Conservation (phyloP, 2,329 filamentous ascomycete species). For the Penicillium sp. region DNA sequence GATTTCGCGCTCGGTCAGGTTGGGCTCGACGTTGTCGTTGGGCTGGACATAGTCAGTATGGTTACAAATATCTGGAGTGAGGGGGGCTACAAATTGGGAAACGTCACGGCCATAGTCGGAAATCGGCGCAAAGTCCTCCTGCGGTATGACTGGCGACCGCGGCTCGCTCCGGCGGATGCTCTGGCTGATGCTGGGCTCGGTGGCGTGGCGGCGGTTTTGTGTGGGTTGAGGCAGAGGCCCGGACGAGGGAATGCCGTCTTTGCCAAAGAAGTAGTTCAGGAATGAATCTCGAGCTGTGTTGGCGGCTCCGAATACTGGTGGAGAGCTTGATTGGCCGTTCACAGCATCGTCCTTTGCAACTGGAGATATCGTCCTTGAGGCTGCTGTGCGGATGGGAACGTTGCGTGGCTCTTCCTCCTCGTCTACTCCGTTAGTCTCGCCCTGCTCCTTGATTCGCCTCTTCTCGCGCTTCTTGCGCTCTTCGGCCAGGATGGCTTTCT, state of each 20-base stretch:
- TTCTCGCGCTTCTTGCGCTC: conserved; percentile 83
- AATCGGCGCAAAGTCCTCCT: conserved; percentile 35
- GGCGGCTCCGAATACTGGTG: conserved; percentile 57
- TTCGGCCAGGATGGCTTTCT: conserved; percentile 72
- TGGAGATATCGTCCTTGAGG: conserved; percentile 76
- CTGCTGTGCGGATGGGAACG: conserved; percentile 58
- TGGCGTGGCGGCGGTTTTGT: conserved; percentile 62
- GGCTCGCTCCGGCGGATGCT: conserved; percentile 68
- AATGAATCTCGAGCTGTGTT: conserved; percentile 80
- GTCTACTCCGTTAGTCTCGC: conserved; percentile 68
- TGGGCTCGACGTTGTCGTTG: conserved; percentile 63
- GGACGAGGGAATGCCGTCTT: conserved; percentile 61
- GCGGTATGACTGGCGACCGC: conserved; percentile 41
- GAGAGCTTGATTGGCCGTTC: conserved; percentile 64
- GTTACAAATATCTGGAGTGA: background rate
- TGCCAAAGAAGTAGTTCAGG: conserved; percentile 97
- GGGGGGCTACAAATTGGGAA: conserved; percentile 42
- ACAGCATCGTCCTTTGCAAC: conserved; percentile 60
- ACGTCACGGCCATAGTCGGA: conserved; percentile 41
- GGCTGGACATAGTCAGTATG: conserved; percentile 21
- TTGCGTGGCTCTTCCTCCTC: conserved; percentile 57
- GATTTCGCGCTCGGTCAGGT: conserved; percentile 89
- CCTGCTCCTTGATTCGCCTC: conserved; percentile 76
- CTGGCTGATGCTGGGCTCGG: conserved; percentile 77
- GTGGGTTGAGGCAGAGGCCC: conserved; percentile 39